phyloP scores from a whole-genome alignment of 2,329 filamentous ascomycete genomes.

The Xylariaceae sp. region DNA sequence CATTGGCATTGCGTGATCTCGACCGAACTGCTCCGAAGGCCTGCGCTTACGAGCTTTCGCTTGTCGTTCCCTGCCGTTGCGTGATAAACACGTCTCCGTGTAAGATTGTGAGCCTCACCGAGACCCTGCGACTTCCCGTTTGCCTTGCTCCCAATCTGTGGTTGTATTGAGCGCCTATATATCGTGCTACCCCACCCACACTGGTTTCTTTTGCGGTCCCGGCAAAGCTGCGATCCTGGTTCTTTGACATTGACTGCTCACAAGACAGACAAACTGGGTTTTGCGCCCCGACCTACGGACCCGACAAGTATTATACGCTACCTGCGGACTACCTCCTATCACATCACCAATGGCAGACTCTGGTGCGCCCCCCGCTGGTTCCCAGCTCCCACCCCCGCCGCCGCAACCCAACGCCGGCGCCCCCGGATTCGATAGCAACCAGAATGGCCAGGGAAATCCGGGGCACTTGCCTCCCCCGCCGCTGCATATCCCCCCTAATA shows the following conservation, averaged over 20 bases:
- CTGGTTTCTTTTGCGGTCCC: slow-evolving; percentile 18
- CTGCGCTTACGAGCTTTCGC: slow-evolving; percentile 17
- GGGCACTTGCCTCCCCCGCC: slow-evolving; percentile 85
- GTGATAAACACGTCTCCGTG: slow-evolving; percentile 16
- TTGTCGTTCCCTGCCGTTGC: slow-evolving; percentile 17
- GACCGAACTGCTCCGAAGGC: slow-evolving; percentile 19
- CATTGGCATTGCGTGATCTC: slow-evolving; percentile 20
- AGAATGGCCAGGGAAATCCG: slow-evolving; percentile 64
- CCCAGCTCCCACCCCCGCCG: slow-evolving; percentile 65
- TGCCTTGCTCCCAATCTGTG: slow-evolving; percentile 2
- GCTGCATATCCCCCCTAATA: slow-evolving; percentile 93
- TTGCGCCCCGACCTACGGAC: slow-evolving; percentile 13
- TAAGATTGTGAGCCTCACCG: slow-evolving; percentile 16
- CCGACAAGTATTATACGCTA: not conserved
- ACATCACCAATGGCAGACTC: slow-evolving; percentile 66
- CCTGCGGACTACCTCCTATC: not conserved
- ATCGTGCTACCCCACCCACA: slow-evolving; percentile 22
- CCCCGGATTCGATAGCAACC: slow-evolving; percentile 71
- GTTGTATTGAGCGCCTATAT: slow-evolving; percentile 13
- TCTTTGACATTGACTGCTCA: slow-evolving; percentile 14
- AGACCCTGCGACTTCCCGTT: slow-evolving; percentile 9
- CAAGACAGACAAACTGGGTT: slow-evolving; percentile 12
- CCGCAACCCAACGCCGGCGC: slow-evolving; percentile 64
- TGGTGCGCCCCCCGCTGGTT: slow-evolving; percentile 55
- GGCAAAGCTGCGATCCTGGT: slow-evolving; percentile 24